These are phyloP conservation scores for Phialophora expanda DNA, from an alignment of 2,329 filamentous ascomycete species.

Conservation along the genomic window DNA sequence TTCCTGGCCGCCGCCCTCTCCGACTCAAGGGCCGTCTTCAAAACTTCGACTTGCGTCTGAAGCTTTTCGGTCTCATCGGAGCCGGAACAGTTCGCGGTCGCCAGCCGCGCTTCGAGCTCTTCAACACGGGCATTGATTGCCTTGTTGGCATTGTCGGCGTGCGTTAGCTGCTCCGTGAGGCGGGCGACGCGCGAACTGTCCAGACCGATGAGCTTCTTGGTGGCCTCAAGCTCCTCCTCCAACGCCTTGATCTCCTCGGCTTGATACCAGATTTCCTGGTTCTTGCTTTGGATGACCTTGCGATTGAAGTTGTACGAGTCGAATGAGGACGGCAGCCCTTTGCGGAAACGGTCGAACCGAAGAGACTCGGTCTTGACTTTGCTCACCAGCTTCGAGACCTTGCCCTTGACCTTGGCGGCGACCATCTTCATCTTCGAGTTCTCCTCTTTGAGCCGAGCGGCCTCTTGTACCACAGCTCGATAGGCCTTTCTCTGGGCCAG, in stretches of 20 bases:
- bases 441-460: conserved; percentile 1
- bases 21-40: background rate
- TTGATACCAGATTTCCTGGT: background rate
- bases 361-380: background rate
- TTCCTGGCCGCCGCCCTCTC: background rate
- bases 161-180: background rate
- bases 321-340: background rate
- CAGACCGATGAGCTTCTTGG: background rate
- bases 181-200: background rate
- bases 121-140: too few relatives aligned
- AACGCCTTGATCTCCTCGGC: background rate
- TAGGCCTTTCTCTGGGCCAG: background rate
- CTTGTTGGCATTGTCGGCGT: too few relatives aligned
- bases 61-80: background rate
- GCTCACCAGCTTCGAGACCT: background rate
- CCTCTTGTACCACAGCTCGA: background rate
- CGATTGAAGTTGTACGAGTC: background rate
- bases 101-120: background rate
- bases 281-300: background rate
- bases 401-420: background rate
- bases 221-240: conserved; percentile 6
- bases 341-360: too few relatives aligned
- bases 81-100: background rate
- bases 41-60: background rate
- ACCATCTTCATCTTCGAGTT: background rate